Evolutionary conservation across 129 eudicot genomes (phyloP).

Genomic region (Oenanthe sinensis): DNA sequence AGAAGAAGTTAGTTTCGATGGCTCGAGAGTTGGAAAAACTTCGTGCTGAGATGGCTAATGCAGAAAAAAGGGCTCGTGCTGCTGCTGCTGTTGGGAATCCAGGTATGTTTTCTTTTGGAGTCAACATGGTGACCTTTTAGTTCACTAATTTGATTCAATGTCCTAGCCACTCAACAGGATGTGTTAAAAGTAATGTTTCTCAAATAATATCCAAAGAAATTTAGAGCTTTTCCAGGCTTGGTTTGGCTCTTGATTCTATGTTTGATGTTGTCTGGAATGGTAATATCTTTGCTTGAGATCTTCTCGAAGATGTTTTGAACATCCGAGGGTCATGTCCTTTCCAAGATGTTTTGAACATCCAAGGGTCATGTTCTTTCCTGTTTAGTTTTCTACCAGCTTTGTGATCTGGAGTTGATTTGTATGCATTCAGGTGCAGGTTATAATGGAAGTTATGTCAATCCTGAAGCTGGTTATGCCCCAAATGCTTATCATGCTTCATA

Average conservation of each 20-base stretch:
- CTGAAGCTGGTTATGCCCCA: slow-evolving; percentile 58
- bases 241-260: not conserved
- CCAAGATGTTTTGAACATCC: not conserved
- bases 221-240: not conserved
- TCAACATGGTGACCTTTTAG: not conserved
- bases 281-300: not conserved
- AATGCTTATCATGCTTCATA: slow-evolving; percentile 72
- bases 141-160: not conserved
- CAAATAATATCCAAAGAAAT: not conserved
- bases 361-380: not conserved
- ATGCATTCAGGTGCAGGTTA: slow-evolving; percentile 38
- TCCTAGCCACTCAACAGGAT: not conserved
- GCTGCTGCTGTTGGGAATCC: slow-evolving; percentile 60
- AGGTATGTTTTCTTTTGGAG: slow-evolving; percentile 33
- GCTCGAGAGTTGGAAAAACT: slow-evolving; percentile 90
- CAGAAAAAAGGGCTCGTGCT: slow-evolving; percentile 81
- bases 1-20: slow-evolving; percentile 75
- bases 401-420: not conserved
- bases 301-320: not conserved
- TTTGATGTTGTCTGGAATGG: not conserved
- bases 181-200: not conserved
- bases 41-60: slow-evolving; percentile 93
- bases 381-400: not conserved
- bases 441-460: slow-evolving; percentile 56
- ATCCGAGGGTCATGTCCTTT: not conserved